Percentiles rank a stretch among this genome's conserved stretches.
Conservation (phyloP, 441 rosid species). For the Hypseocharis bilobata region DNA sequence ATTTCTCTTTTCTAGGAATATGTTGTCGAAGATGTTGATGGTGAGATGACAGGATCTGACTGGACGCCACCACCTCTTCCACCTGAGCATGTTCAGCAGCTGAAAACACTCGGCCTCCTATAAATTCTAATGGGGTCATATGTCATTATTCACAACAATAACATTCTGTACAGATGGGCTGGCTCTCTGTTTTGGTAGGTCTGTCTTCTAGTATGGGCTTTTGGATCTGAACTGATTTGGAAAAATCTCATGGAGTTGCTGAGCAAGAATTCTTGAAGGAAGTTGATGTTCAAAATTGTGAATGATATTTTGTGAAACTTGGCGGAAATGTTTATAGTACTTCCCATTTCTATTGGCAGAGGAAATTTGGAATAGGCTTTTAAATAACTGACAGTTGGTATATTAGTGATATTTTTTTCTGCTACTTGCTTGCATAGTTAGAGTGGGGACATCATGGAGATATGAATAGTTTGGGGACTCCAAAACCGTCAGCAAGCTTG, state of each 20-base stretch:
- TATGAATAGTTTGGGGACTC: no score
- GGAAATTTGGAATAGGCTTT: no score
- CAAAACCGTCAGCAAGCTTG: no score
- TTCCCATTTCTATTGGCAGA: background rate
- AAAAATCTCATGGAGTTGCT: slow-evolving; percentile 5
- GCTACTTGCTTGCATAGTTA: no score
- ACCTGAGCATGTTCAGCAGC: slow-evolving; percentile 78
- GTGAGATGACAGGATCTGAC: slow-evolving; percentile 69
- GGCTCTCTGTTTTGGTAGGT: slow-evolving; percentile 25
- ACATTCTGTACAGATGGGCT: slow-evolving; percentile 24
- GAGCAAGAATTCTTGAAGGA: slow-evolving; percentile 5
- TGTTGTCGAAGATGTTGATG: slow-evolving; percentile 96
- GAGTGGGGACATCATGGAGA: no score
- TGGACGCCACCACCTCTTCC: slow-evolving; percentile 91
- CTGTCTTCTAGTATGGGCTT: slow-evolving; percentile 20
- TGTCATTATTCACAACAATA: slow-evolving; percentile 18
- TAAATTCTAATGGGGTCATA: slow-evolving; percentile 27
- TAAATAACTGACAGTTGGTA: no score
- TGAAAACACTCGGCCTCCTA: slow-evolving; percentile 80
- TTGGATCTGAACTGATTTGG: background rate
- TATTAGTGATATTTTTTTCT: no score
- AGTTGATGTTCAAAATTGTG: slow-evolving; percentile 9
- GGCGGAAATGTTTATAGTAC: no score
- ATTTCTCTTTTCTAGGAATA: slow-evolving; percentile 48
- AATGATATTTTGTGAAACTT: slow-evolving; percentile 17